Evolutionary conservation across 257 asterid genomes (phyloP), one percentile per base, ranked within the genome.

Genomic region (Buddleja alternifolia): DNA sequence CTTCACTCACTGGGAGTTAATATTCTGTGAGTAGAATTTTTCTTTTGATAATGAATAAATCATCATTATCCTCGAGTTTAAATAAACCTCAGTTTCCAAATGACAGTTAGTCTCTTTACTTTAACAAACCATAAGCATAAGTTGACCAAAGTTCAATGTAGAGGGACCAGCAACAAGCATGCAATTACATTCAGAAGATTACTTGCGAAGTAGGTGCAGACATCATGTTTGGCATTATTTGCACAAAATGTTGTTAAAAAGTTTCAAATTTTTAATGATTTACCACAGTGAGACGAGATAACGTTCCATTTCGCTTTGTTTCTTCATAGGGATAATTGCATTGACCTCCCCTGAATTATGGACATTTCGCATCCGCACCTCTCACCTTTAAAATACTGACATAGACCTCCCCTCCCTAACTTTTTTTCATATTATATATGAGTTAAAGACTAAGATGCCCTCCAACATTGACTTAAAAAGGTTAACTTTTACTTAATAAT

Each of bases 191-290:
- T 16, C 32, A 48, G 57, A 66, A 1, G 0, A 55, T 24, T 39
- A 41, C 25, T 12, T 52, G 75, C 24, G 11, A 73, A 71, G 47
- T 45, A 20, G 45, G 24, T 20, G 51, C 24, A 45, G 51, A 53
- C 34, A 40, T 77, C 54, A 24, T 24, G 32, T 53, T 66, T 37
- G 10, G 60, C 44, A 60, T 67, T 29, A 58, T 57, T 45, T 41
- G 58, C 65, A 48, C 25, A 14, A 58, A 57, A 52, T 11, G 54
- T 24, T 45, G n/a, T 48, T 3, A 23, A 48, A 23, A 20, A 45
- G 34, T 37, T 10, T 25, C 36, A 19, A 11, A 53, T 34, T 63
- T 55, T 14, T 6, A 19, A 36, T 23, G 29, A 45, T 57, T 47
- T 34, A 39, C 37, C 65, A 12, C 23, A 61, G 32, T 7, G 14